A percentile compares a stretch with the other conserved stretches of the same genome.
Conservation (phyloP, 306 rosid species). For the Trifolium dubium region DNA sequence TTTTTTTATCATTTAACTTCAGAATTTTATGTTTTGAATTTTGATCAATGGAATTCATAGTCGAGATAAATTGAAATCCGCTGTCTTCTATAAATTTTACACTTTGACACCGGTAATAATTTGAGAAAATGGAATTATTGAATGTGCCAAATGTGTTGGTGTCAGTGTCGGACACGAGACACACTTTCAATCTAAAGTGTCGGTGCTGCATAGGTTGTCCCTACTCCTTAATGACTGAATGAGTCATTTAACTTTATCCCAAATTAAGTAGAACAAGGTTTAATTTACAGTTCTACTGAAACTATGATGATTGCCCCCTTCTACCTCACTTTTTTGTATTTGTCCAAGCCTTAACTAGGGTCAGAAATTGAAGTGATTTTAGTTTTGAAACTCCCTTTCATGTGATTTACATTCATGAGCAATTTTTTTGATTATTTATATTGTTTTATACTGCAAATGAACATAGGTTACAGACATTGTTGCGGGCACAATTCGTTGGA, state of each 20-base stretch:
- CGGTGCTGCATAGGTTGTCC: not conserved
- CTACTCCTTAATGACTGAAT: not conserved
- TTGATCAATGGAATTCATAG: not conserved
- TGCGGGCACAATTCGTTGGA: conserved; percentile 92
- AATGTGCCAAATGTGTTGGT: not conserved
- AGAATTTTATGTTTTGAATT: not conserved
- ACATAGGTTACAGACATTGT: conserved; percentile 83
- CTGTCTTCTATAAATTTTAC: not conserved
- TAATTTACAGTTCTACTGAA: not conserved
- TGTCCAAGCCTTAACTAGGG: conserved; percentile 2
- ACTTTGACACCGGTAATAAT: not conserved
- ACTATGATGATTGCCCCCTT: not conserved
- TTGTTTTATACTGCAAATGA: conserved; percentile 1
- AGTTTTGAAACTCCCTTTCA: conserved; percentile 22
- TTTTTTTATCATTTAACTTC: not conserved
- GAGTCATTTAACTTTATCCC: conserved; percentile 13
- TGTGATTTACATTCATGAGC: conserved; percentile 13
- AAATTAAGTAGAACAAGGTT: not conserved
- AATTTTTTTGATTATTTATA: conserved; percentile 23
- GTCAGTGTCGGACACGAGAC: not conserved
- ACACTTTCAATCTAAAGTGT: not conserved
- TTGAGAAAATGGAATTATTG: not conserved
- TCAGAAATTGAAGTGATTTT: conserved; percentile 27
- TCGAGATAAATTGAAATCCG: not conserved
- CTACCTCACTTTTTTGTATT: not conserved